Evolutionary conservation across 2,329 filamentous ascomycete species (phyloP), one percentile per base, ranked within the genome.

Genomic region (Beauveria scarabaeidicola): DNA sequence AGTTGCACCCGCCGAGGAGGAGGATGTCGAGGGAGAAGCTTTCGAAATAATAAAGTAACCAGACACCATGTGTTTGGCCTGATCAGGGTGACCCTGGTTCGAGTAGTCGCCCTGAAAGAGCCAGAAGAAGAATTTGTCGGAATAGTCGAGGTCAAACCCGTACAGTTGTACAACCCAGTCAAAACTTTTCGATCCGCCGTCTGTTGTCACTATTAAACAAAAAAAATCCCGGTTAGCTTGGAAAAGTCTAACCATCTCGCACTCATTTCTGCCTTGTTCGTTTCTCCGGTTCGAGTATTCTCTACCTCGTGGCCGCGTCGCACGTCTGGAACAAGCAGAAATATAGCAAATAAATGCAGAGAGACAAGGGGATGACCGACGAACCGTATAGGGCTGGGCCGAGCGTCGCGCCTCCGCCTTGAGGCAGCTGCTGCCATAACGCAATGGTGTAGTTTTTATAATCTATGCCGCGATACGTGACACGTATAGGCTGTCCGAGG

Each of bases 101-200:
- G 53, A 46, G 3, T 47, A n/a, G 15, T 40, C 48, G 10, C 64
- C 63, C 25, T 67, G 61, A 40, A 64, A 66, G n/a, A 67, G 46
- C 65, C 64, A 66, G 17, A 65, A 52, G 47, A 63, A 67, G 53
- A 64, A 64, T 52, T 62, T 41, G 38, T 62, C 57, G 1, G 65
- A 66, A 19, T 36, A 21, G 5, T 19, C 41, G 6, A 65, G 48
- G 11, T 66, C 63, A 10, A 63, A 59, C 3, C 60, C 51, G 21
- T 66, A 61, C 1, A 61, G 3, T 13, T 62, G 54, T 3, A 66
- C 64, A 3, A 55, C 52, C 65, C 65, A 67, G 19, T 57, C 51
- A 29, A 67, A 65, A 3, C 54, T 44, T 15, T 21, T 48, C 1
- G 46, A 15, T n/a, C 61, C 58, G 3, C 61, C 58, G 7, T 58